Evolutionary conservation across 2,329 filamentous ascomycete species (phyloP), one percentile per base, ranked within the genome.

Genomic region (Apiospora phragmitis): DNA sequence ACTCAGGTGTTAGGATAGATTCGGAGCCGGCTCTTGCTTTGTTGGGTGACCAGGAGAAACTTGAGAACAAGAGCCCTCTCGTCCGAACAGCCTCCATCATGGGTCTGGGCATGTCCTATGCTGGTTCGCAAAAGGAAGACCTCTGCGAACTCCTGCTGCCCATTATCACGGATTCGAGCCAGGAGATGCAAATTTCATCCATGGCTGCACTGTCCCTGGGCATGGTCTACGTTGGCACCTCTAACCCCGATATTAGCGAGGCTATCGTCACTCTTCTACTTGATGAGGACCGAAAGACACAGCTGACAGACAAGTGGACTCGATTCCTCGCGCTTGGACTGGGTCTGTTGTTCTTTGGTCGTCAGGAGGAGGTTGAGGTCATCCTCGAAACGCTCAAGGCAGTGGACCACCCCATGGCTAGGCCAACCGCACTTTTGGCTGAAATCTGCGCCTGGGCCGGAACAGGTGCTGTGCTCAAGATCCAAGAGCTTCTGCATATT

Each of bases 381-480:
- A 95, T 98, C 74, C 85, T 98, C 42, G 96, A 99, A 84, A 97
- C 96, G 0, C 88, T 99, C 70, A 99, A 98, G 86, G 96, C 93
- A 35, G 94, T 98, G 69, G 95, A 98, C 74, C 95, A 98, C 80
- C 95, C 96, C 32, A 97, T 98, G 91, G 94, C 95, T 26, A 96
- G 96, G 83, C 93, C 96, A n/a, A 97, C 95, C 1, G 93, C 94
- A 1, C 94, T 98, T 7, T 89, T 99, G 72, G 94, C 95, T 21
- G 95, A 97, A 78, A 97, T 98, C 70, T 99, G 97, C 79, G 96
- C 96, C 4, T 99, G 95, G 94, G 96, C 96, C 67, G 96, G 96
- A 70, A 99, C 97, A 65, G 96, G 97, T 73, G 95, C 96, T 11
- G 96, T 99, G 70, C 86, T 99, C 75, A 99, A 99, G 87, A 91